Percentiles rank a stretch among this genome's conserved stretches.
Conservation (phyloP, 371 early-diverging fungal genomes). For the Mortierella sp. region DNA sequence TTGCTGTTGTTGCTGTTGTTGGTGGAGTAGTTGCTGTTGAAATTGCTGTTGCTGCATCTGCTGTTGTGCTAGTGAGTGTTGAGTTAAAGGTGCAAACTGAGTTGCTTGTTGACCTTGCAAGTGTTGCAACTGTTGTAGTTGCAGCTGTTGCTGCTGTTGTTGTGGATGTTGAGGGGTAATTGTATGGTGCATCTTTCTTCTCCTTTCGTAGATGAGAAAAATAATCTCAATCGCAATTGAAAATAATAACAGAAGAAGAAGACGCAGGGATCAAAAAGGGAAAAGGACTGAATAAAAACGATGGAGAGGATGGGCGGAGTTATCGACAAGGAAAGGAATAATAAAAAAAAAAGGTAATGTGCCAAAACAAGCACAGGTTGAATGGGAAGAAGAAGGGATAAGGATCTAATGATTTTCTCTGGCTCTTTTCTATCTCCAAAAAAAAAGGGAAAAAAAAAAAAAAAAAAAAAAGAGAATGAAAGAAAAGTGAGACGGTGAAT, state of each 20-base stretch:
- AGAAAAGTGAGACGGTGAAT: neutral
- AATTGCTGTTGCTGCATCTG: conserved; percentile 13
- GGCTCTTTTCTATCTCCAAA: neutral
- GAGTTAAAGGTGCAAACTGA: conserved; percentile 24
- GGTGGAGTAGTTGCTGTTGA: no score
- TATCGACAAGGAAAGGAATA: neutral
- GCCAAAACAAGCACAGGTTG: neutral
- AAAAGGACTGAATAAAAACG: neutral
- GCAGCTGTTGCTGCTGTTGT: conserved; percentile 18
- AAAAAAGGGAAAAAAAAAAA: neutral
- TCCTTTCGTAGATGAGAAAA: neutral
- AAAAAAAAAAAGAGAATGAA: neutral
- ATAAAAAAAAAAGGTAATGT: neutral
- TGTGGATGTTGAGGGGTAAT: conserved; percentile 20
- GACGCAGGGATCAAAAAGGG: neutral
- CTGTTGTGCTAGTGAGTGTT: conserved; percentile 30
- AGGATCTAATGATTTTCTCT: neutral
- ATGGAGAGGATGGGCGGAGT: neutral
- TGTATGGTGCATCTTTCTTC: conserved; percentile 20
- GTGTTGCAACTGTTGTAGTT: conserved; percentile 15
- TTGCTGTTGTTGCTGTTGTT: conserved; percentile 17
- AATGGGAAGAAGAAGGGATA: conserved; percentile 2
- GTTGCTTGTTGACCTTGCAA: conserved; percentile 16
- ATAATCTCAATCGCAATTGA: neutral
- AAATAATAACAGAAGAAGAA: conserved; percentile 1